A percentile compares a stretch with the other conserved stretches of the same genome.
These are phyloP conservation scores for Aaosphaeria arxii DNA, from an alignment of 2,329 filamentous ascomycete genomes.

Conservation along the genomic window DNA sequence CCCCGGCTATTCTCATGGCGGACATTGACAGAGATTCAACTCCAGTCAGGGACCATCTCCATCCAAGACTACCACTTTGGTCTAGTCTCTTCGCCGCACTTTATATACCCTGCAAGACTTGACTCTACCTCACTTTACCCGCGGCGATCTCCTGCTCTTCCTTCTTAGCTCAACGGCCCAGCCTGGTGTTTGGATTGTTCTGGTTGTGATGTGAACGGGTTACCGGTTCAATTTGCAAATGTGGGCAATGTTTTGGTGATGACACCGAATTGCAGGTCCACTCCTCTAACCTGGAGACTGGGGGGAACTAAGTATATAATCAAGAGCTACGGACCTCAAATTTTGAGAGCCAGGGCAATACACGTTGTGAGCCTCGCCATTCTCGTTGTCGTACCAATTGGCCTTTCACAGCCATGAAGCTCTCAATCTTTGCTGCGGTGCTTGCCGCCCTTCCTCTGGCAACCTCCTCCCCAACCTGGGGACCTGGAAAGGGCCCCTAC, in stretches of 20 bases:
- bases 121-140: conserved; percentile 14
- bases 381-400: neutral
- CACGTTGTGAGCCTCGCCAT: neutral
- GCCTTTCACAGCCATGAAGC: conserved; percentile 21
- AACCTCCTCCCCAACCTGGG: conserved; percentile 14
- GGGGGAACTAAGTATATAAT: too few species aligned
- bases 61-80: conserved; percentile 1
- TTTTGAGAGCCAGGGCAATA: neutral
- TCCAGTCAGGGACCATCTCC: conserved; percentile 8
- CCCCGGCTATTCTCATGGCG: conserved; percentile 10
- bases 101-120: conserved; percentile 2
- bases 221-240: conserved; percentile 15
- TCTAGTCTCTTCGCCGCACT: conserved; percentile 1
- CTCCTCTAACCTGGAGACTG: neutral
- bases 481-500: conserved; percentile 5
- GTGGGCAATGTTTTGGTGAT: conserved; percentile 5
- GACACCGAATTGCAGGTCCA: conserved; percentile 9
- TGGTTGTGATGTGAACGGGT: neutral
- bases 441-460: conserved; percentile 15
- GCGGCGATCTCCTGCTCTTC: conserved; percentile 10
- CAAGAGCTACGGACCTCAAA: neutral
- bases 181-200: conserved; percentile 9
- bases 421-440: conserved; percentile 8
- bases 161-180: conserved; percentile 6
- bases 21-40: neutral